phyloP scores from a whole-genome alignment of 495 filamentous ascomycete species.

The Trypethelium eluteriae region DNA sequence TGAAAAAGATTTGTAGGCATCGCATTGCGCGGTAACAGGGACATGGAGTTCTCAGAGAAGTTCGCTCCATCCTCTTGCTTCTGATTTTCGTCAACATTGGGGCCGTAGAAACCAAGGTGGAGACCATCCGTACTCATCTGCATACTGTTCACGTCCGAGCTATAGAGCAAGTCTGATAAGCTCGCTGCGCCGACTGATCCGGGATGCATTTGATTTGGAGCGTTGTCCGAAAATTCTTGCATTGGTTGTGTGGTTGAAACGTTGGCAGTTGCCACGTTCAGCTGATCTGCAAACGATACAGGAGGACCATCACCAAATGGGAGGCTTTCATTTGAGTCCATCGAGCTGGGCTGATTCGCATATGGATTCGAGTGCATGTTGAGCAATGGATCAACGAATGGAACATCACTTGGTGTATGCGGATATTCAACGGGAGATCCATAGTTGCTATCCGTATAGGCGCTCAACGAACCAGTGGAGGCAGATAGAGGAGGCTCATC shows the following conservation, averaged over 20 bases:
- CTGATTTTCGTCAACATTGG: conserved; percentile 12
- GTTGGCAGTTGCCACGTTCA: conserved; percentile 18
- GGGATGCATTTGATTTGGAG: conserved; percentile 1
- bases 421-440: conserved; percentile 41
- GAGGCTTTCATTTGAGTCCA: conserved; percentile 27
- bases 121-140: conserved; percentile 13
- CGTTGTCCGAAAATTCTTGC: conserved; percentile 4
- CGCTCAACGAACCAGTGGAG: conserved; percentile 38
- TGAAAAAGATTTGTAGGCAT: conserved; percentile 21
- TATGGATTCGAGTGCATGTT: conserved; percentile 2
- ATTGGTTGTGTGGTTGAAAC: background rate
- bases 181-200: background rate
- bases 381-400: conserved; percentile 24
- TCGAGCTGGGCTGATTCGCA: conserved; percentile 18
- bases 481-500: conserved; percentile 37
- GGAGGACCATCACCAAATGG: conserved; percentile 24
- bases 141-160: conserved; percentile 3
- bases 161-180: conserved; percentile 6
- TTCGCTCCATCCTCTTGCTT: conserved; percentile 11
- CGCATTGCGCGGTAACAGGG: background rate
- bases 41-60: conserved; percentile 11
- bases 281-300: conserved; percentile 40
- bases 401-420: conserved; percentile 31
- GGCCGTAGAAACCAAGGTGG: conserved; percentile 8
- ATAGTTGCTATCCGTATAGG: conserved; percentile 41